phyloP scores from a whole-genome alignment of 2,329 filamentous ascomycete species.

The Fusarium ambrosium region DNA sequence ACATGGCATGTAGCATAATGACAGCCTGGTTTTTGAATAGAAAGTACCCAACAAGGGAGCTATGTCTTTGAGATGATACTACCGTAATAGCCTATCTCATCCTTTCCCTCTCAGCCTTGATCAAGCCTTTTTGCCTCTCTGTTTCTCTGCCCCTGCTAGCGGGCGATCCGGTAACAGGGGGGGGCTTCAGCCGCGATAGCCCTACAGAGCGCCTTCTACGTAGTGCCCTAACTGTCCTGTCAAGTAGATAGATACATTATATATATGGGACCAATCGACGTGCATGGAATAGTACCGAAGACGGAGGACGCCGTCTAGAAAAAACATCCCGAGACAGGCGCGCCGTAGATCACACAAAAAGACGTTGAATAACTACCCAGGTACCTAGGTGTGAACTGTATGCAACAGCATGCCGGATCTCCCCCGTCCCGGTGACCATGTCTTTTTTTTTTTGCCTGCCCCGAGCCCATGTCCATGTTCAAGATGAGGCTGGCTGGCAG shows the following conservation, averaged over 20 bases:
- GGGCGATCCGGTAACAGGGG: neutral
- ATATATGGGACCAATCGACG: neutral
- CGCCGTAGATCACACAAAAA: neutral
- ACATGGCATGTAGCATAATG: neutral
- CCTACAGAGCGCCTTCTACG: neutral
- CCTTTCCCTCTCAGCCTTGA: neutral
- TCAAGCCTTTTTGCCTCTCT: neutral
- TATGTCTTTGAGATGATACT: neutral
- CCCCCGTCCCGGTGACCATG: neutral
- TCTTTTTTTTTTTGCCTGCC: neutral
- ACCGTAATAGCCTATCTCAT: neutral
- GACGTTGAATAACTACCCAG: neutral
- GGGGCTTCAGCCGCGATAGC: constrained; percentile 1
- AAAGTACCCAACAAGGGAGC: too few species aligned
- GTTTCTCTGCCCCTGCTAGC: neutral
- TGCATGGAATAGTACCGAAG: neutral
- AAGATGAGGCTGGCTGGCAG: neutral
- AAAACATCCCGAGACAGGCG: neutral
- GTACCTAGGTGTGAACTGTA: neutral
- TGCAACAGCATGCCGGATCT: neutral
- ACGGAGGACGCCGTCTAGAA: neutral
- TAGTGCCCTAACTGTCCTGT: neutral
- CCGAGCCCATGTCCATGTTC: neutral
- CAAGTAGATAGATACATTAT: neutral
- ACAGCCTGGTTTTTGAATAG: neutral